A percentile compares a stretch with the other conserved stretches of the same genome.
Evolutionary conservation across 441 rosid genomes (phyloP).

Genomic region (Arabidopsis hybrid): DNA sequence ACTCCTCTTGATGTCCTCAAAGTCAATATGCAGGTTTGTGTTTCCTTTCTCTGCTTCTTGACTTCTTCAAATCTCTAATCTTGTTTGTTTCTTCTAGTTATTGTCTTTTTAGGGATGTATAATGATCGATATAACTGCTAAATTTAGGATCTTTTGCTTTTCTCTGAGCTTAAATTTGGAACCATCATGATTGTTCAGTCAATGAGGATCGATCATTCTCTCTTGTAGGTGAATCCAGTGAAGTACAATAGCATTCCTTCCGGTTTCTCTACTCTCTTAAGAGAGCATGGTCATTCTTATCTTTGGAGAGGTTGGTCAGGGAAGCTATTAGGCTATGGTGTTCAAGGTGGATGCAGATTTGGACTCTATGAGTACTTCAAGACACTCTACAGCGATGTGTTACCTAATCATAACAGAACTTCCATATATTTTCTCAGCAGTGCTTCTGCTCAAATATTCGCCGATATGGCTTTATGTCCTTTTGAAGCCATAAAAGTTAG

Average conservation of each 20-base stretch:
- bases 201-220: constrained; percentile 18
- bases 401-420: constrained; percentile 59
- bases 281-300: constrained; percentile 71
- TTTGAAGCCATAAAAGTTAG: constrained; percentile 81
- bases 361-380: constrained; percentile 80
- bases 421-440: constrained; percentile 73
- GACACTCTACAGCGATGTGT: constrained; percentile 62
- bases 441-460: constrained; percentile 83
- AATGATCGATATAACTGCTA: constrained; percentile 23
- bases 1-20: constrained; percentile 87
- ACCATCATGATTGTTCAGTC: constrained; percentile 4
- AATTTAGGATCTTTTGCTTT: constrained; percentile 21
- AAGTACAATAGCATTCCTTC: constrained; percentile 67
- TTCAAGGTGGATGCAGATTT: constrained; percentile 83
- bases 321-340: constrained; percentile 78
- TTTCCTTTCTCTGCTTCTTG: constrained; percentile 1
- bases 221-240: constrained; percentile 65
- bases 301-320: constrained; percentile 89
- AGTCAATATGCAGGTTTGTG: constrained; percentile 79
- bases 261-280: constrained; percentile 59
- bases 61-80: constrained; percentile 1
- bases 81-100: not conserved
- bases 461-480: constrained; percentile 74
- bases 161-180: constrained; percentile 4
- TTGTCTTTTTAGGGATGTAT: not conserved